Conservation (phyloP, 306 rosid genomes). For the Trifolium subterraneum region DNA sequence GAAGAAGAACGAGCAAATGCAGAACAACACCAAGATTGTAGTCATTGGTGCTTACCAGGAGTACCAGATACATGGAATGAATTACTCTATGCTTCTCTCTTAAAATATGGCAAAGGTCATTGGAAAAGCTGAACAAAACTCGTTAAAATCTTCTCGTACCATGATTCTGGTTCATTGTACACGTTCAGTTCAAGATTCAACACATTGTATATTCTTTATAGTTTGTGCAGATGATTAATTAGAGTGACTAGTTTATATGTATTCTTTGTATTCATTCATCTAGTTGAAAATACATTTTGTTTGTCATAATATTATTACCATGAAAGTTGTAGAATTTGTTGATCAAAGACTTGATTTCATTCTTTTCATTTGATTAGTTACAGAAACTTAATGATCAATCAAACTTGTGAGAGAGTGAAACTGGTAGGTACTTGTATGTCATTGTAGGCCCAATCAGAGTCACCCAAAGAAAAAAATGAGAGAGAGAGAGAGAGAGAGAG, state of each 20-base stretch:
- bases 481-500: background rate
- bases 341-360: constrained; percentile 26
- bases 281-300: constrained; percentile 21
- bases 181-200: background rate
- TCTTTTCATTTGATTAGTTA: constrained; percentile 26
- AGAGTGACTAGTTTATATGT: constrained; percentile 37
- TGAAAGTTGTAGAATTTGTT: constrained; percentile 31
- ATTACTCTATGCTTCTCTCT: constrained; percentile 49
- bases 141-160: background rate
- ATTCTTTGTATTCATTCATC: constrained; percentile 36
- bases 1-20: constrained; percentile 46
- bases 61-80: constrained; percentile 69
- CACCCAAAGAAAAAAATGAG: background rate
- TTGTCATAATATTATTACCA: constrained; percentile 1
- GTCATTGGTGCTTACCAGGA: constrained; percentile 80
- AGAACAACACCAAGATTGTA: constrained; percentile 60
- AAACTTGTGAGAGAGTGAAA: constrained; percentile 4
- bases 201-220: constrained; percentile 38
- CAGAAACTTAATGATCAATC: constrained; percentile 28
- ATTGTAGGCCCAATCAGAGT: background rate
- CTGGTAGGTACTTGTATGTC: background rate
- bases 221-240: constrained; percentile 31
- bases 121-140: constrained; percentile 45
- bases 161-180: constrained; percentile 3
- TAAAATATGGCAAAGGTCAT: constrained; percentile 46